These are phyloP conservation scores for Reticulascus tulasneorum DNA, from an alignment of 2,329 filamentous ascomycete species.

Conservation along the genomic window DNA sequence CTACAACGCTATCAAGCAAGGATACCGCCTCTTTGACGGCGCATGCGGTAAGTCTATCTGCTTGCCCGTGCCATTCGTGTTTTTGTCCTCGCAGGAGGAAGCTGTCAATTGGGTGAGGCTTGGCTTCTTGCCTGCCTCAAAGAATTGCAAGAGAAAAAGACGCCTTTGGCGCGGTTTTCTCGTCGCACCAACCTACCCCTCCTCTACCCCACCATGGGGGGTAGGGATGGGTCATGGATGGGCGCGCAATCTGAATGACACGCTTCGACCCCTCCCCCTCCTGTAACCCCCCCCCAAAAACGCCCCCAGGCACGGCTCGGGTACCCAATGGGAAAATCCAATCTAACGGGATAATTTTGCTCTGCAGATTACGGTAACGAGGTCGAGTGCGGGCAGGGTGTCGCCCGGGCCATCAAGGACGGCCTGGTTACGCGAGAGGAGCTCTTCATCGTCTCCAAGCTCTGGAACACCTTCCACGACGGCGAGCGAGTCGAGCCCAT, in stretches of 20 bases:
- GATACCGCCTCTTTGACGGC: conserved; percentile 58
- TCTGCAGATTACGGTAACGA: conserved; percentile 76
- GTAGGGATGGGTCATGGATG: conserved; percentile 7
- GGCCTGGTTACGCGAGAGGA: conserved; percentile 79
- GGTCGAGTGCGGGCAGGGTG: conserved; percentile 70
- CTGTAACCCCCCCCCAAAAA: neutral
- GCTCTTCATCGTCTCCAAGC: conserved; percentile 88
- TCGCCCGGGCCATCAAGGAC: conserved; percentile 75
- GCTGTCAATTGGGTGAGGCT: too few relatives aligned
- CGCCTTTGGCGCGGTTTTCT: too few relatives aligned
- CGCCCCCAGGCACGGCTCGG: neutral
- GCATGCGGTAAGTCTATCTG: conserved; percentile 52
- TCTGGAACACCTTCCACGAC: conserved; percentile 91
- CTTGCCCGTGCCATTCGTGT: too few relatives aligned
- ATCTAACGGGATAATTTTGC: neutral
- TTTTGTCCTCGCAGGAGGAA: too few relatives aligned
- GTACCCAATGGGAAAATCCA: neutral
- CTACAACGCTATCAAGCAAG: conserved; percentile 68
- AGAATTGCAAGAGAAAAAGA: too few relatives aligned
- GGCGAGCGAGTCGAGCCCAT: conserved; percentile 72
- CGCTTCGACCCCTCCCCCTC: conserved; percentile 3
- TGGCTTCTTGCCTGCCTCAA: too few relatives aligned
- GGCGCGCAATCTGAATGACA: neutral
- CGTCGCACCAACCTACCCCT: conserved; percentile 8
- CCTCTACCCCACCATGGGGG: conserved; percentile 13